Evolutionary conservation across 75 land plant species (phyloP).

Genomic region (Azolla pinnata): DNA sequence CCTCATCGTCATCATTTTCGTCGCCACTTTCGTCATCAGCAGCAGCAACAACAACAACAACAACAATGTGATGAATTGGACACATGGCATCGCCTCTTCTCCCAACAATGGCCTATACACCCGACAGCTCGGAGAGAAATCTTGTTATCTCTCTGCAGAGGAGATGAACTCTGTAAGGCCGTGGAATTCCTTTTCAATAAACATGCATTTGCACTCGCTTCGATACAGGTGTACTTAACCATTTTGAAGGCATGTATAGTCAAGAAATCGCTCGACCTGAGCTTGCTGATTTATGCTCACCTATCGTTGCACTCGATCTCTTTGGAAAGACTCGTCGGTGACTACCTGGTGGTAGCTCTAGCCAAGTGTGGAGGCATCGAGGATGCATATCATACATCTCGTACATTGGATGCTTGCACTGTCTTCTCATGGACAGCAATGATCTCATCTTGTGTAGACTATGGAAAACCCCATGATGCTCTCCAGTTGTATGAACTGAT

Average conservation of each 20-base stretch:
- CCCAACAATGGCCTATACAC: too few relatives aligned
- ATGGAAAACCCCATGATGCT: slow-evolving; percentile 8
- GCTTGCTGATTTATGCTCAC: background rate
- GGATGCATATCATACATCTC: slow-evolving; percentile 3
- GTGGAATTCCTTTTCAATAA: background rate
- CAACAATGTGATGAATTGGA: background rate
- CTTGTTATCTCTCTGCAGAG: background rate
- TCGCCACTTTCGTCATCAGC: background rate
- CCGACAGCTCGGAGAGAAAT: too few relatives aligned
- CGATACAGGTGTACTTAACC: background rate
- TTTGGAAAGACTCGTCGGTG: background rate
- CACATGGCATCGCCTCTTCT: too few relatives aligned
- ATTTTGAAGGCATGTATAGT: background rate
- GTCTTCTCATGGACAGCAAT: slow-evolving; percentile 17
- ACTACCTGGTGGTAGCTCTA: slow-evolving; percentile 1
- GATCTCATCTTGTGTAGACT: slow-evolving; percentile 3
- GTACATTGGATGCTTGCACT: background rate
- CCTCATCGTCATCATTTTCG: too few relatives aligned
- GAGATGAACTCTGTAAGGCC: background rate
- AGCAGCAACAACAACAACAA: background rate
- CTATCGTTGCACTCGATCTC: background rate
- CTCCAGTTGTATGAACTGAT: slow-evolving; percentile 2
- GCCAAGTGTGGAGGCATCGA: slow-evolving; percentile 11
- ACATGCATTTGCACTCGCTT: too few relatives aligned
- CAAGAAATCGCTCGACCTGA: background rate